Evolutionary conservation across 768 basidiomycete genomes (phyloP), one percentile per base, ranked within the genome.

Genomic region (Hygrocybe punicea): DNA sequence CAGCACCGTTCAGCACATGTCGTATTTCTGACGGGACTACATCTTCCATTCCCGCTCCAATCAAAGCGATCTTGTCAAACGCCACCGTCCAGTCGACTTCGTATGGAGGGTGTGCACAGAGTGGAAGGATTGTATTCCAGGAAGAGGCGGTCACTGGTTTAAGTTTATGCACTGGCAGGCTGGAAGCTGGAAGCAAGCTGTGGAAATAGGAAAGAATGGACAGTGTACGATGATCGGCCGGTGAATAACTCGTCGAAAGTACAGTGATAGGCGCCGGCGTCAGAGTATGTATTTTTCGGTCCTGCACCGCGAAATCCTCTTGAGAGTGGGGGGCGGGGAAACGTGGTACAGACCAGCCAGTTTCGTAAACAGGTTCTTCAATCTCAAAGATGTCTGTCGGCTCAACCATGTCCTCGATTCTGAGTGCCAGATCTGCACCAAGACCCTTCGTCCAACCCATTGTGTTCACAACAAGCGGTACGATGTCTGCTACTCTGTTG

Each of bases 381-480:
- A 85, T 69, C 37, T 80, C 76, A 71, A 83, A 91, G 21, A 88
- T 70, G 56, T 83, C 74, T 0, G 84, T 83, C 0, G 91, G 83
- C 21, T 81, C 76, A 4, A 84, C 72, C 34, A 85, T 72, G 9
- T 80, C 80, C 62, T 94, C 86, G 48, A 99, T 86, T 59, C 81
- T 81, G 13, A 67, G 68, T 2, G 84, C 81, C 10, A 98, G 73
- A 63, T 96, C 91, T 14, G 84, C 86, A 3, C 96, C 96, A 2
- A 97, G 82, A 6, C 96, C 96, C 68, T 95, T 98, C 5, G 82
- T 82, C 96, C 96, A 99, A 2, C 96, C 96, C 85, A 96, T 95
- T 0, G 91, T 98, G 68, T 98, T 99, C 52, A 98, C 82, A 14
- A 98, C 83, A 16, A 98, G 81, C 0, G 96, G 96, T 4, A 94